Evolutionary conservation across 306 rosid genomes (phyloP), one percentile per base, ranked within the genome.

Genomic region (Dalbergia cochinchinensis): DNA sequence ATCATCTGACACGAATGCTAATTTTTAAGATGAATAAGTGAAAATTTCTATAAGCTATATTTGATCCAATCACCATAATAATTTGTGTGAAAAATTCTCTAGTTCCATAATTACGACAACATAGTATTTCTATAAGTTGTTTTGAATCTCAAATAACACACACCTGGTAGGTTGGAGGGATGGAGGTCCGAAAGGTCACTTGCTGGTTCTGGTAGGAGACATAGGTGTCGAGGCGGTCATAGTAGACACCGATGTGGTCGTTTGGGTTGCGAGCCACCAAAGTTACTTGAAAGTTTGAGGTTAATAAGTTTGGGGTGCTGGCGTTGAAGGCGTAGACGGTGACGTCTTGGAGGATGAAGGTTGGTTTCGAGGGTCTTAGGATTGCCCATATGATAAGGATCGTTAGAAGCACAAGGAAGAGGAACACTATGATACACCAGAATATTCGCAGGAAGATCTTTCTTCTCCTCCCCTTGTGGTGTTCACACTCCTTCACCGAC

Each of bases 281-380:
- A 10, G 99, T 96, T 50, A 95, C 79, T 35, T 90, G 97, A 88
- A 96, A 89, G 12, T 64, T 87, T 15, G 98, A 80, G 63, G 98
- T 93, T 20, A 96, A 55, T 55, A 93, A 69, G 77, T 92, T 96
- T 3, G 98, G 84, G 3, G 63, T 51, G 69, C 90, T 78, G 85
- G 88, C 86, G 88, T 93, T 96, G 93, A 96, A 96, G 84, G 95
- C 90, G 79, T 79, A 91, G 0, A 96, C 91, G 81, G 99, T 93
- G 83, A 86, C 91, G 83, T 96, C 99, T 70, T 92, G 90, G 76
- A 96, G 96, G 45, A 86, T 7, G 87, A 96, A 96, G 13, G 89
- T 74, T 5, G 98, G 99, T 12, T 93, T 93, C 0, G 94, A 51
- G 0, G 99, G 99, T 63, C 79, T 88, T 8, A 96, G 91, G 22